These are phyloP conservation scores for Podaxis sp. DNA, from an alignment of 768 basidiomycete genomes.

Conservation along the genomic window DNA sequence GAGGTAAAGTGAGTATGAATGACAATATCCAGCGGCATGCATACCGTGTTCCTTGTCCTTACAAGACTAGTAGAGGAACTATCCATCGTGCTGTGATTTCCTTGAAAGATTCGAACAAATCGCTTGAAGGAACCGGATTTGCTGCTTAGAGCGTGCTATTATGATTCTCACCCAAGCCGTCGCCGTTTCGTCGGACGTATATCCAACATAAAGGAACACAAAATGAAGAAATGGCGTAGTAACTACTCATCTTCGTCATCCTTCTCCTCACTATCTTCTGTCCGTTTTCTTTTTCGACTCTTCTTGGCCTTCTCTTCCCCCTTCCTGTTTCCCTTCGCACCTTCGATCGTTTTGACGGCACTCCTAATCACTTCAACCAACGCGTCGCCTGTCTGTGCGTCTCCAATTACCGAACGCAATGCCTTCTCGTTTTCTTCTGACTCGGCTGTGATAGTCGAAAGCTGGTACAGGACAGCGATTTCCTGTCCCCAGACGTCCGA, in stretches of 20 bases:
- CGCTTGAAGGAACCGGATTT: too few relatives aligned
- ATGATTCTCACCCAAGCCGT: neutral
- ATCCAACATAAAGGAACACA: neutral
- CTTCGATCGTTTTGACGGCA: constrained; percentile 19
- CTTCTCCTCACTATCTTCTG: constrained; percentile 19
- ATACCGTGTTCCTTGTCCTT: too few relatives aligned
- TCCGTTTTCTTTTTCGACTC: constrained; percentile 20
- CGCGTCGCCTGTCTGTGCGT: neutral
- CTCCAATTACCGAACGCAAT: neutral
- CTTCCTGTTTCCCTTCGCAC: constrained; percentile 4
- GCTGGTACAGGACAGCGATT: constrained; percentile 54
- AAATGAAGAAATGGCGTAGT: neutral
- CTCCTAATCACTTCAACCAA: constrained; percentile 16
- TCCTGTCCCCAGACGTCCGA: constrained; percentile 70
- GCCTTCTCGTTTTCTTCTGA: neutral
- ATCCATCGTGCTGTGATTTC: too few relatives aligned
- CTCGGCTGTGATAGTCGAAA: constrained; percentile 24
- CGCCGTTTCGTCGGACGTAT: neutral
- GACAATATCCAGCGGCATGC: too few relatives aligned
- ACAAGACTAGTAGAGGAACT: too few relatives aligned
- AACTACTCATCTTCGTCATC: constrained; percentile 19
- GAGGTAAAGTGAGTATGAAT: too few relatives aligned
- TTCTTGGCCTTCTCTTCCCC: constrained; percentile 3
- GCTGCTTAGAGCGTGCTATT: too few relatives aligned
- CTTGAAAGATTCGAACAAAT: too few relatives aligned